phyloP scores from a whole-genome alignment of 768 basidiomycete species.

The Mycena haematopus region DNA sequence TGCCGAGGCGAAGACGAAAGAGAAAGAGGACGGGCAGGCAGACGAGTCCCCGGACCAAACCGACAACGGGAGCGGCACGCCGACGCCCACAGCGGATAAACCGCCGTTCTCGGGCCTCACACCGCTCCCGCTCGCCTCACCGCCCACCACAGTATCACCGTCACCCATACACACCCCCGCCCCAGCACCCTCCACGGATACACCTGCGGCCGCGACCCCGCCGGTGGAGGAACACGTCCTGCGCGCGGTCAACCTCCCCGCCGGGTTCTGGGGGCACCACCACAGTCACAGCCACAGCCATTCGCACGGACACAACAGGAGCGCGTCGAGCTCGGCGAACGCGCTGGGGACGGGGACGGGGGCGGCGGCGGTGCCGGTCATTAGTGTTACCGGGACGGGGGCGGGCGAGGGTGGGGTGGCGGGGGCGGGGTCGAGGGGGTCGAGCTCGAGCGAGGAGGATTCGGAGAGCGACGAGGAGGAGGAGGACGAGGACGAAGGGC shows the following conservation, averaged over 20 bases:
- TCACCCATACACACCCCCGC: background rate
- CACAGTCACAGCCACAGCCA: slow-evolving; percentile 26
- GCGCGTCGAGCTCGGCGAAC: slow-evolving; percentile 32
- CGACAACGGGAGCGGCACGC: slow-evolving; percentile 10
- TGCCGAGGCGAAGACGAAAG: slow-evolving; percentile 34
- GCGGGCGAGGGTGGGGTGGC: background rate
- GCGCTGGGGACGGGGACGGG: background rate
- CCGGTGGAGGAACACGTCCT: slow-evolving; percentile 35
- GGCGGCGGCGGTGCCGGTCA: background rate
- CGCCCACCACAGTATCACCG: too few species aligned
- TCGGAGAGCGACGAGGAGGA: slow-evolving; percentile 10
- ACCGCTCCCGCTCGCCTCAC: background rate
- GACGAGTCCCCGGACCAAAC: slow-evolving; percentile 6
- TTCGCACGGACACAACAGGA: slow-evolving; percentile 18
- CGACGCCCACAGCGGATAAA: slow-evolving; percentile 11
- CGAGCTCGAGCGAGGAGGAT: background rate
- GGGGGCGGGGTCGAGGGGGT: background rate
- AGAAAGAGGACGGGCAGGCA: slow-evolving; percentile 33
- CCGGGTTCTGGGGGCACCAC: slow-evolving; percentile 40
- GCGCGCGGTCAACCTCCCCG: slow-evolving; percentile 38
- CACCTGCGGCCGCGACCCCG: slow-evolving; percentile 29
- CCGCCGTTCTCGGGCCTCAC: background rate
- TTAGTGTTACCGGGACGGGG: too few species aligned
- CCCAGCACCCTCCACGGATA: too few species aligned
- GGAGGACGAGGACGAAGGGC: too few species aligned